These are phyloP conservation scores for Tripterygium wilfordii DNA, from an alignment of 177 flowering plant species.

Conservation along the genomic window DNA sequence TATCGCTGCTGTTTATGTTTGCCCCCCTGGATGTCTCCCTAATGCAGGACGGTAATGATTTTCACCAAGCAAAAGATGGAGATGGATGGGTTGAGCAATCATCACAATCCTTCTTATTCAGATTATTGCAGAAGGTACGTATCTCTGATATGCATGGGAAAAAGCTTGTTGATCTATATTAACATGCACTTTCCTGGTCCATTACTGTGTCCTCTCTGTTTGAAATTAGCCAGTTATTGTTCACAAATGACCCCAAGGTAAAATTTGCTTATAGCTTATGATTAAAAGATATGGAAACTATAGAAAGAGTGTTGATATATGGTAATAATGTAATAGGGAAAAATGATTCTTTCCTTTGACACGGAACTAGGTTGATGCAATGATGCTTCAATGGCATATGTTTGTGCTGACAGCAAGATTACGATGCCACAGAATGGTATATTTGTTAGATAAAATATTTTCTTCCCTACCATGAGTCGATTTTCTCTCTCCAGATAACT, in stretches of 20 bases:
- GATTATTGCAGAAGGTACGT: conserved; percentile 80
- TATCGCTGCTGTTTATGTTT: too few relatives aligned
- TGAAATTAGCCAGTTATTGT: neutral
- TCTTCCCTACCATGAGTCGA: too few relatives aligned
- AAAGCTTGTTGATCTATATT: too few relatives aligned
- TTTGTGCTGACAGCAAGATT: conserved; percentile 88
- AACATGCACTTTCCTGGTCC: neutral
- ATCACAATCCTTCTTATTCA: conserved; percentile 71
- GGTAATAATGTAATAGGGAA: too few relatives aligned
- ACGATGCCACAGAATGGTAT: conserved; percentile 91
- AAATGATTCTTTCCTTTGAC: too few relatives aligned
- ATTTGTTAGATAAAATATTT: conserved; percentile 73
- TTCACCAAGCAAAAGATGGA: conserved; percentile 95
- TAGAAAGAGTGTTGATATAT: neutral
- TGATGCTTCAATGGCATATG: conserved; percentile 72
- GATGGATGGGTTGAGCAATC: conserved; percentile 99
- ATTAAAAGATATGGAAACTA: neutral
- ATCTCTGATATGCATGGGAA: neutral
- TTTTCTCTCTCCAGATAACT: too few relatives aligned
- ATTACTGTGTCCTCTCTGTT: neutral
- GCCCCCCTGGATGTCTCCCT: conserved; percentile 9
- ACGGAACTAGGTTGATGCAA: conserved; percentile 53
- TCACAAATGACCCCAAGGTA: neutral
- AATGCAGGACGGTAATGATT: conserved; percentile 88
- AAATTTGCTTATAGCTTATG: neutral